Percentiles rank a stretch among this genome's conserved stretches.
These are phyloP conservation scores for Fusarium anthophilum DNA, from an alignment of 2,329 filamentous ascomycete genomes.

Conservation along the genomic window DNA sequence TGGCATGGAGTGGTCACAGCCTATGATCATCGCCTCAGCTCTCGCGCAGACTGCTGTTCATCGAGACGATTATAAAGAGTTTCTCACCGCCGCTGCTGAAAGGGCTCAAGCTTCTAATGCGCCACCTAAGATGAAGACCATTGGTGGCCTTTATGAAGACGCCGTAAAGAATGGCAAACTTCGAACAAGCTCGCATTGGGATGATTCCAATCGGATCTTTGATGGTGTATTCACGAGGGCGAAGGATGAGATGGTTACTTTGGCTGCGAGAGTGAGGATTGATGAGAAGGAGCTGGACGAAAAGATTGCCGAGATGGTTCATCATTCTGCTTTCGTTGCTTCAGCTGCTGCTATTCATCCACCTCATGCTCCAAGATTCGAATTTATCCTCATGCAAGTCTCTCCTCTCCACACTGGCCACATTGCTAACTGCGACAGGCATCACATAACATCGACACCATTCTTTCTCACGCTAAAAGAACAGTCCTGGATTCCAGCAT, in stretches of 20 bases:
- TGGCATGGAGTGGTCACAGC: slow-evolving; percentile 83
- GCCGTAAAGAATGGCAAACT: slow-evolving; percentile 66
- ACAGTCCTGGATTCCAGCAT: slow-evolving; percentile 67
- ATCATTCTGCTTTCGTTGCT: slow-evolving; percentile 63
- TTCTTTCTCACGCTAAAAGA: slow-evolving; percentile 77
- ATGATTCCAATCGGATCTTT: slow-evolving; percentile 70
- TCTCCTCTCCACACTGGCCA: too few relatives aligned
- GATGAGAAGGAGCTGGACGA: slow-evolving; percentile 65
- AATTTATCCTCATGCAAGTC: slow-evolving; percentile 76
- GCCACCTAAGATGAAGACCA: slow-evolving; percentile 33
- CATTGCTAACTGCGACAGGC: slow-evolving; percentile 59
- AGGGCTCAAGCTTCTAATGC: slow-evolving; percentile 10
- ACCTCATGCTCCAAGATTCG: slow-evolving; percentile 74
- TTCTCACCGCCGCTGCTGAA: slow-evolving; percentile 64
- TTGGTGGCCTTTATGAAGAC: slow-evolving; percentile 68
- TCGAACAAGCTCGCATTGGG: slow-evolving; percentile 55
- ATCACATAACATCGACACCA: slow-evolving; percentile 76
- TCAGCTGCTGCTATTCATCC: slow-evolving; percentile 68
- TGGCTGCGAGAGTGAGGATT: slow-evolving; percentile 69
- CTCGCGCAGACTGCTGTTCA: slow-evolving; percentile 82
- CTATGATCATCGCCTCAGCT: slow-evolving; percentile 81
- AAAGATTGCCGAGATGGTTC: slow-evolving; percentile 71
- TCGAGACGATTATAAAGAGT: slow-evolving; percentile 60
- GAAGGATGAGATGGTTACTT: slow-evolving; percentile 67
- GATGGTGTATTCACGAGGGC: slow-evolving; percentile 75